Percentiles rank a stretch among this genome's conserved stretches.
phyloP scores from a whole-genome alignment of 441 rosid species.

The Lepidium campestre region DNA sequence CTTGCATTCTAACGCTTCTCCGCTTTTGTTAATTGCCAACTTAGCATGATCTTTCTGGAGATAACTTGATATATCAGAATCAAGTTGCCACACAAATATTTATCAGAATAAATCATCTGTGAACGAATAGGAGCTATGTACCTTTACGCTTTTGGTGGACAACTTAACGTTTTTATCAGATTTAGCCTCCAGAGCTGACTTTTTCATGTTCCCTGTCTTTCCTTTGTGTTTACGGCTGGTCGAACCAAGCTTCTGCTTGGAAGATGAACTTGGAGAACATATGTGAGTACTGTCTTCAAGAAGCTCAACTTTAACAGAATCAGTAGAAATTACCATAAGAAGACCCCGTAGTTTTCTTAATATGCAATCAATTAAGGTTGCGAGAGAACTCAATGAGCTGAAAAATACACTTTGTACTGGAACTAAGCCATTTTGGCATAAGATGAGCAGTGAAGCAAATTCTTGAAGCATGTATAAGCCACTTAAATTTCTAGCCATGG shows the following conservation, averaged over 20 bases:
- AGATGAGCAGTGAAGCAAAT: constrained; percentile 36
- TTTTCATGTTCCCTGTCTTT: constrained; percentile 44
- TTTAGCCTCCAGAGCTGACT: constrained; percentile 31
- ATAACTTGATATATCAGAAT: constrained; percentile 11
- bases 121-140: constrained; percentile 17
- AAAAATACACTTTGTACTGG: constrained; percentile 47
- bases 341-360: constrained; percentile 72
- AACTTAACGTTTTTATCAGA: constrained; percentile 26
- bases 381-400: constrained; percentile 62
- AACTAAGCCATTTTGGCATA: constrained; percentile 37
- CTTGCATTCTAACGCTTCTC: constrained; percentile 35
- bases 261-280: constrained; percentile 43
- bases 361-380: constrained; percentile 65
- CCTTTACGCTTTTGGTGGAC: constrained; percentile 41
- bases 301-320: constrained; percentile 77
- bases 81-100: constrained; percentile 6
- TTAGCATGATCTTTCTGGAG: constrained; percentile 46
- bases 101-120: neutral
- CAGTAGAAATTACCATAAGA: constrained; percentile 67
- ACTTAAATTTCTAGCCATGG: constrained; percentile 36
- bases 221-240: constrained; percentile 58
- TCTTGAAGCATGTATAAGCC: constrained; percentile 61
- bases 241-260: constrained; percentile 46
- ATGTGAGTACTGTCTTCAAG: constrained; percentile 51
- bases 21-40: constrained; percentile 25